phyloP scores from a whole-genome alignment of 1,284 basidiomycete species.

The Hortiboletus rubellus region DNA sequence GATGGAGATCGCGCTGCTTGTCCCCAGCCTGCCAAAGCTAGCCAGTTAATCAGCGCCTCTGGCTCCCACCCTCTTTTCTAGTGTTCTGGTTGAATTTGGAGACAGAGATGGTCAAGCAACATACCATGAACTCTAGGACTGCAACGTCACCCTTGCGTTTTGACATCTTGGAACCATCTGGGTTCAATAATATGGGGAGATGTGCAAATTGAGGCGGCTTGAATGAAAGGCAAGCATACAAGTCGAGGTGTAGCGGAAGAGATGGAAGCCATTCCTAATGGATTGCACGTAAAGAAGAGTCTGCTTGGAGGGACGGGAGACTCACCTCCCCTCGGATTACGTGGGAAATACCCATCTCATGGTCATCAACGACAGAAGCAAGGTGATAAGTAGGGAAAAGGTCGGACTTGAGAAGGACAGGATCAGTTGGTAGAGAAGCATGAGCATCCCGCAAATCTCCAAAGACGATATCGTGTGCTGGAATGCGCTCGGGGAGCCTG shows the following conservation, averaged over 20 bases:
- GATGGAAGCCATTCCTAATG: slow-evolving; percentile 93
- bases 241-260: slow-evolving; percentile 87
- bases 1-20: slow-evolving; percentile 24
- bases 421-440: slow-evolving; percentile 82
- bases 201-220: slow-evolving; percentile 85
- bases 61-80: slow-evolving; percentile 86
- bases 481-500: slow-evolving; percentile 47
- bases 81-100: not conserved
- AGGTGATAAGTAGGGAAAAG: slow-evolving; percentile 96
- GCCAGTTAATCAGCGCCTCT: slow-evolving; percentile 88
- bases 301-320: not conserved
- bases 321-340: slow-evolving; percentile 90
- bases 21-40: slow-evolving; percentile 93
- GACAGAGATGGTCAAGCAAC: slow-evolving; percentile 19
- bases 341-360: slow-evolving; percentile 95
- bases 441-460: slow-evolving; percentile 73
- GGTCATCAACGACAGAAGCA: slow-evolving; percentile 94
- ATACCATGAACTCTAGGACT: slow-evolving; percentile 83
- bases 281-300: not conserved
- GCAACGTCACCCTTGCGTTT: slow-evolving; percentile 91
- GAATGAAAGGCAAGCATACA: slow-evolving; percentile 81
- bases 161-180: slow-evolving; percentile 92
- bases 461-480: slow-evolving; percentile 73
- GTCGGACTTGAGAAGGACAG: slow-evolving; percentile 91
- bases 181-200: slow-evolving; percentile 87